Conservation (phyloP, 129 eudicot species). For the Tagetes patula region DNA sequence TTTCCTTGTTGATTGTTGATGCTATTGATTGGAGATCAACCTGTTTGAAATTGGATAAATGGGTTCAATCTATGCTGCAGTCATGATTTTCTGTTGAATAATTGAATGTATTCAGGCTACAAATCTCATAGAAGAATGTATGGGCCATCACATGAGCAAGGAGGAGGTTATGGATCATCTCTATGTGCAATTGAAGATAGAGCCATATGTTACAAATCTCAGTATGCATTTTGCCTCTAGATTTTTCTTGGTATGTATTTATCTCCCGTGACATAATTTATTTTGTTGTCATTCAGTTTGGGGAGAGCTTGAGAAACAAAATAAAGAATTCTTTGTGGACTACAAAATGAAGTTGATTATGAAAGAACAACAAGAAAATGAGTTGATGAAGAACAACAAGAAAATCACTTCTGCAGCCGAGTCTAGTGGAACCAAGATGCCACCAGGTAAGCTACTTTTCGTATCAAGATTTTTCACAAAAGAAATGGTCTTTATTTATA, state of each 20-base stretch:
- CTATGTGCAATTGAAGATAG: slow-evolving; percentile 41
- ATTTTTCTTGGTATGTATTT: too few species aligned
- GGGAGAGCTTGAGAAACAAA: slow-evolving; percentile 62
- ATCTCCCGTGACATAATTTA: background rate
- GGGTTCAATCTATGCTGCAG: background rate
- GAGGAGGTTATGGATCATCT: slow-evolving; percentile 50
- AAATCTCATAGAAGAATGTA: slow-evolving; percentile 56
- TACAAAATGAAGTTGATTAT: slow-evolving; percentile 46
- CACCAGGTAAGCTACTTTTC: too few species aligned
- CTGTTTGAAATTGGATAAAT: background rate
- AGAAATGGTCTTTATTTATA: too few species aligned
- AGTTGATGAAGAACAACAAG: too few species aligned
- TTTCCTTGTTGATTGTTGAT: background rate
- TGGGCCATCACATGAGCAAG: slow-evolving; percentile 47
- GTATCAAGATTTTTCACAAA: too few species aligned
- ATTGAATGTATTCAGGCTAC: slow-evolving; percentile 42
- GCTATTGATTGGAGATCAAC: background rate
- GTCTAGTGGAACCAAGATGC: slow-evolving; percentile 40
- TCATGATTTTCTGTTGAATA: background rate
- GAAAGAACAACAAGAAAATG: slow-evolving; percentile 34
- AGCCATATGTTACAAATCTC: slow-evolving; percentile 50
- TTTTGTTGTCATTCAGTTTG: slow-evolving; percentile 45
- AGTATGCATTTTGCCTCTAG: slow-evolving; percentile 32
- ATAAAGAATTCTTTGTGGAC: slow-evolving; percentile 54
- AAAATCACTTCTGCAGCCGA: slow-evolving; percentile 25